Base-by-base conservation (phyloP, 164 flowering plant genomes). In the Tinospora cordifolia region DNA sequence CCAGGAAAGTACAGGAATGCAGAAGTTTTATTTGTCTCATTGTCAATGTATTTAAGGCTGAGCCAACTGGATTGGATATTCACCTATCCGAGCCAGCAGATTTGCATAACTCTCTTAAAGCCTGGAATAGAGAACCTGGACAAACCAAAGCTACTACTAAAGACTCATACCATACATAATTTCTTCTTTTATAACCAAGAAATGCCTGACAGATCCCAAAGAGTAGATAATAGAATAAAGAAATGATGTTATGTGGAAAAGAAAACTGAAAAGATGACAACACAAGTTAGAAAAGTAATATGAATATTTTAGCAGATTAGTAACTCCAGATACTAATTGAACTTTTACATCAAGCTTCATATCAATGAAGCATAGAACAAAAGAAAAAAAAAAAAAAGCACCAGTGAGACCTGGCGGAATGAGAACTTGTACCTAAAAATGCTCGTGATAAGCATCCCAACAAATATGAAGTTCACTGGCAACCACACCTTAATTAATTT, bases 401-500 rank as follows among this genome's bases (percentile, higher is more conserved):
- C 38, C 4, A 27, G 74, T 40, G 38, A 70, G 1, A 13, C 26
- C 27, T 62, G 54, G 47, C n/a, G 7, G 40, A 63, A 38, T 71
- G 41, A 68, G 47, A 66, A 0, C 0, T 14, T 76, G 63, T 86
- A 94, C 99, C 99, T 94, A 79, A 94, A 92, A 84, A 94, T 90
- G 87, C 99, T 95, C 51, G 99, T 92, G 72, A 88, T 64, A 46
- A 95, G 97, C 98, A 92, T 92, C 62, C 98, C 99, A 75, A 92
- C 98, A 84, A 95, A 95, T 81, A 95, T 92, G 71, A 86, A 72
- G 80, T 95, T 95, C 75, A 95, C 98, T 27, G 98, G 99, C 67
- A 95, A 79, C 99, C 99, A 95, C 83, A 90, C 92, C 81, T 80
- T 85, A 69, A 90, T 81, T 77, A 95, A 81, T 78, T 80, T 89